These are phyloP conservation scores for Ophioceras dolichostomum DNA, from an alignment of 2,329 filamentous ascomycete species.

Conservation along the genomic window DNA sequence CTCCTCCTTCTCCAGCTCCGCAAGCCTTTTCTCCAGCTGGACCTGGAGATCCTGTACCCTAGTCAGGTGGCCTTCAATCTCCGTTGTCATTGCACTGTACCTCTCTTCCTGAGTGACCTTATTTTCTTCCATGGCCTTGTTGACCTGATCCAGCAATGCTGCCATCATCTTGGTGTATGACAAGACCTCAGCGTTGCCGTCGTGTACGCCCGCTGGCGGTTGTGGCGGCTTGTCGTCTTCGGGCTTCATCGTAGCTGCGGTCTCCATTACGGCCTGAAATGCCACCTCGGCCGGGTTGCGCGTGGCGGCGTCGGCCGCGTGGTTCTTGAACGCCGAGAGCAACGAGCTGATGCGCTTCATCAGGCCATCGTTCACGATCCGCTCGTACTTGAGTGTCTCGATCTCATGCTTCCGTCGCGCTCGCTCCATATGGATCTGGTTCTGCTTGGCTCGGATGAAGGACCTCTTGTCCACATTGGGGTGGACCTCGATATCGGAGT, in stretches of 20 bases:
- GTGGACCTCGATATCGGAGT: slow-evolving; percentile 96
- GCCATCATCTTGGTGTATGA: slow-evolving; percentile 97
- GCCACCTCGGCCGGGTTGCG: slow-evolving; percentile 68
- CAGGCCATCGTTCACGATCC: slow-evolving; percentile 83
- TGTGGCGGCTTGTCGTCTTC: slow-evolving; percentile 64
- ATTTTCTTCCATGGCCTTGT: slow-evolving; percentile 68
- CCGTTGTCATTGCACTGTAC: slow-evolving; percentile 64
- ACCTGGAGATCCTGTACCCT: slow-evolving; percentile 72
- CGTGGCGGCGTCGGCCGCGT: slow-evolving; percentile 54
- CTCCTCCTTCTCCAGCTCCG: slow-evolving; percentile 74
- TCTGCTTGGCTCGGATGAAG: slow-evolving; percentile 96
- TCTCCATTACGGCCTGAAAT: slow-evolving; percentile 82
- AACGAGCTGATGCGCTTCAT: slow-evolving; percentile 73
- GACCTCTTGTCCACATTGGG: slow-evolving; percentile 98
- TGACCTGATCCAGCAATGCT: slow-evolving; percentile 88
- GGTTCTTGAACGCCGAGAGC: slow-evolving; percentile 60
- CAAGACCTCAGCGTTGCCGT: slow-evolving; percentile 59
- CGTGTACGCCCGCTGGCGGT: slow-evolving; percentile 68
- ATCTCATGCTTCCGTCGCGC: slow-evolving; percentile 80
- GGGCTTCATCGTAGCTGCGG: slow-evolving; percentile 48
- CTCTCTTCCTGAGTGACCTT: slow-evolving; percentile 49
- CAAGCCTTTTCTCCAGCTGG: slow-evolving; percentile 62
- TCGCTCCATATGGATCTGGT: slow-evolving; percentile 88
- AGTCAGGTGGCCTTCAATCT: slow-evolving; percentile 61
- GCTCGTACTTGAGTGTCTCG: slow-evolving; percentile 82